These are phyloP conservation scores for Penicillium bialowiezense DNA, from an alignment of 495 filamentous ascomycete species.

Conservation along the genomic window DNA sequence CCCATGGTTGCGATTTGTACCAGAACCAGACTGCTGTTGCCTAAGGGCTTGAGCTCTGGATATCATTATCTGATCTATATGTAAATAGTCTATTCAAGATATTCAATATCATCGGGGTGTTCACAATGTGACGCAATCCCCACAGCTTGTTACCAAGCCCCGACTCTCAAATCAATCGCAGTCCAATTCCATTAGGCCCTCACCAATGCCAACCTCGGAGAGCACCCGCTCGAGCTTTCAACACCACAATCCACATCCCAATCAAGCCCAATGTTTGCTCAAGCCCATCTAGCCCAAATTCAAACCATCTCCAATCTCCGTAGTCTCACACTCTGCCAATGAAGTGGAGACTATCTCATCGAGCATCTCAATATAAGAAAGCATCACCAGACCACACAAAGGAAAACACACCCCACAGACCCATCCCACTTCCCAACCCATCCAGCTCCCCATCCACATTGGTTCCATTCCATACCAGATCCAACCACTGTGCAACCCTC, in stretches of 20 bases:
- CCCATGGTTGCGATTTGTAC: constrained; percentile 54
- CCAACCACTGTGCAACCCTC: constrained; percentile 1
- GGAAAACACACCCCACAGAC: constrained; percentile 6
- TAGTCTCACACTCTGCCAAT: background rate
- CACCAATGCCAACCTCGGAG: too few species aligned
- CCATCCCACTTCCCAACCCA: constrained; percentile 11
- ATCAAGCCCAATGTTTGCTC: background rate
- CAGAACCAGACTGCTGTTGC: constrained; percentile 46
- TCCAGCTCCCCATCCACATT: background rate
- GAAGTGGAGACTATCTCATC: too few species aligned
- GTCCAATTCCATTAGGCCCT: too few species aligned
- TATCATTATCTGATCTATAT: background rate
- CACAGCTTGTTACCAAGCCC: too few species aligned
- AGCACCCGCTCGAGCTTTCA: too few species aligned
- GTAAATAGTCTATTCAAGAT: background rate
- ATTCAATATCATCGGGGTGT: background rate
- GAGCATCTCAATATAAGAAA: too few species aligned
- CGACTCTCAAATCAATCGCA: too few species aligned
- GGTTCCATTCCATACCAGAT: background rate
- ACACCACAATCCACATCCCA: background rate
- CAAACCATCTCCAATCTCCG: background rate
- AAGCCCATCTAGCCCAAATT: background rate
- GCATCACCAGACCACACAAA: constrained; percentile 6
- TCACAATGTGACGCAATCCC: too few species aligned
- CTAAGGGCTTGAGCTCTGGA: constrained; percentile 1